Evolutionary conservation across 345 rosid genomes (phyloP).

Genomic region (Crucihimalaya himalaica): DNA sequence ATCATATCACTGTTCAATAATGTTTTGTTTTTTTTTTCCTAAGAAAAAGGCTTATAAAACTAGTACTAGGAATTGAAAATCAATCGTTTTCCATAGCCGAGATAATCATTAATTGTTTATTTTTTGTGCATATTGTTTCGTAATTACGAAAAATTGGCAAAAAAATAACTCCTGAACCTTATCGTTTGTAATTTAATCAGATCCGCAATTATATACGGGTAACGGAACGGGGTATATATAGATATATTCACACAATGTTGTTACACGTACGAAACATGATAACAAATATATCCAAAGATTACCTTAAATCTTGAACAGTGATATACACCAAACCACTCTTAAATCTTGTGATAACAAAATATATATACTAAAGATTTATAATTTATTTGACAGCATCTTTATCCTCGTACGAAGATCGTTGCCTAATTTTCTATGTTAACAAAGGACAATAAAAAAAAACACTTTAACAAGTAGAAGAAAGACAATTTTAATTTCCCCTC

Average conservation of each 20-base stretch:
- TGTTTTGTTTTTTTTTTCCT: background rate
- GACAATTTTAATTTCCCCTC: background rate
- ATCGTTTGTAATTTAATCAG: background rate
- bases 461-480: background rate
- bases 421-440: background rate
- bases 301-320: too few species aligned
- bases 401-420: background rate
- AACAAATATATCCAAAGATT: too few species aligned
- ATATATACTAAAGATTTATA: background rate
- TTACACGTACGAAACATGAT: too few species aligned
- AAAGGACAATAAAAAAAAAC: background rate
- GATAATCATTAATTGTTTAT: background rate
- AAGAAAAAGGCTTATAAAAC: background rate
- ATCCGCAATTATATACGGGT: too few species aligned
- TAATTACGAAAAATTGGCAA: background rate
- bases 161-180: background rate
- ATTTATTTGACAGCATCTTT: background rate
- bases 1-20: background rate
- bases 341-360: background rate
- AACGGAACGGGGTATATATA: too few species aligned
- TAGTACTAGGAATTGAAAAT: background rate
- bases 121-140: background rate
- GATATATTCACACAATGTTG: too few species aligned
- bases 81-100: background rate
- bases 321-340: background rate